Percentiles rank a stretch among this genome's conserved stretches.
phyloP scores from a whole-genome alignment of 257 asterid genomes.

The Nicotiana knightiana region DNA sequence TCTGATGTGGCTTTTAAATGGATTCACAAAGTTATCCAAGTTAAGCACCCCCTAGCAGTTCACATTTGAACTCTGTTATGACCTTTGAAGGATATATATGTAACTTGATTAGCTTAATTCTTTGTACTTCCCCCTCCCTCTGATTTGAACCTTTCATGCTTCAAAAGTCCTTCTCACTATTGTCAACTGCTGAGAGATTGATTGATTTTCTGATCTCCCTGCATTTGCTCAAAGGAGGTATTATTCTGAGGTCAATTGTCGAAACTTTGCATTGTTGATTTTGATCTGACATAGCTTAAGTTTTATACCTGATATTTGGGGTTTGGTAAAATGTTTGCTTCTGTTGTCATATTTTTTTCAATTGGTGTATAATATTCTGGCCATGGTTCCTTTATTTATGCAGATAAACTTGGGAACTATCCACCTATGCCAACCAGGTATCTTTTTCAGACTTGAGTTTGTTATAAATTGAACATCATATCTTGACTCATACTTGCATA shows the following conservation, averaged over 20 bases:
- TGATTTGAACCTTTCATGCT: background rate
- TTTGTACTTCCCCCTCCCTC: no score
- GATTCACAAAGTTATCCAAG: no score
- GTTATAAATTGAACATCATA: background rate
- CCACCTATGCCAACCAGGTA: background rate
- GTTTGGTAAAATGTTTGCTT: background rate
- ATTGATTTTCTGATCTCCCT: background rate
- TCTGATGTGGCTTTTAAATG: no score
- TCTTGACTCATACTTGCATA: background rate
- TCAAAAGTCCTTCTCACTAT: no score
- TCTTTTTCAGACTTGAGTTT: background rate
- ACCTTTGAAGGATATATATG: no score
- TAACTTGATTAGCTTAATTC: no score
- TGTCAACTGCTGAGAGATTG: background rate
- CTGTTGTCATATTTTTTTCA: background rate
- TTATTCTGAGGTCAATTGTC: background rate
- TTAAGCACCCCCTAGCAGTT: no score
- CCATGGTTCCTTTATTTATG: background rate
- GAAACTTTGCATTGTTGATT: background rate
- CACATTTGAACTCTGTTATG: no score
- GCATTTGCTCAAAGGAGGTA: background rate
- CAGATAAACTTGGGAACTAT: background rate
- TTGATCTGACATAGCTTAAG: background rate
- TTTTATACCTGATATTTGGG: background rate
- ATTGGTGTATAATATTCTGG: background rate